Conservation (phyloP, 257 asterid genomes). For the Gentiana straminea region DNA sequence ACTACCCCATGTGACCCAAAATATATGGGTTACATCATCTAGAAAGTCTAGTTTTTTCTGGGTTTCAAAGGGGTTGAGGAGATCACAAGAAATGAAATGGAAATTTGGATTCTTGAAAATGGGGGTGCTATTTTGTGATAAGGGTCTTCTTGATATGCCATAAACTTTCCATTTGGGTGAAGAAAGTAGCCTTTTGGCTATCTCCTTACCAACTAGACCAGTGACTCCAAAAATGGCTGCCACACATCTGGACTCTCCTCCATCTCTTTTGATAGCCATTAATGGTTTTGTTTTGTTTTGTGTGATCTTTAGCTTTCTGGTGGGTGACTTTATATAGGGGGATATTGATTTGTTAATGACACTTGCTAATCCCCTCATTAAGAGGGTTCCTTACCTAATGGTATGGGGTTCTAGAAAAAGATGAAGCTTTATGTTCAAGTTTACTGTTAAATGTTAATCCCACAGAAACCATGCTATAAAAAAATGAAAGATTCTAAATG, state of each 20-base stretch:
- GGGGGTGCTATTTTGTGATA: slow-evolving; percentile 1
- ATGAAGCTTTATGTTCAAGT: too few species aligned
- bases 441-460: too few species aligned
- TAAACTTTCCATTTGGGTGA: slow-evolving; percentile 62
- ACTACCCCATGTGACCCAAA: slow-evolving; percentile 89
- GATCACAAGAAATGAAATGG: slow-evolving; percentile 55
- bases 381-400: too few species aligned
- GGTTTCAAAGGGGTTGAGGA: slow-evolving; percentile 40
- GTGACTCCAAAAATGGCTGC: slow-evolving; percentile 79
- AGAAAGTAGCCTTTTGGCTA: slow-evolving; percentile 45
- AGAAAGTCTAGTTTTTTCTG: slow-evolving; percentile 29
- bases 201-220: slow-evolving; percentile 78
- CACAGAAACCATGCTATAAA: too few species aligned
- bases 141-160: slow-evolving; percentile 50
- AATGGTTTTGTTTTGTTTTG: too few species aligned
- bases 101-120: slow-evolving; percentile 14
- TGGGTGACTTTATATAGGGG: too few species aligned
- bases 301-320: not conserved
- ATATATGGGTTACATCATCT: slow-evolving; percentile 45
- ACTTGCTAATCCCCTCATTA: too few species aligned
- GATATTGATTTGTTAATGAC: too few species aligned
- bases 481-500: too few species aligned
- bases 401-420: too few species aligned
- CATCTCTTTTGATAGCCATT: not conserved
- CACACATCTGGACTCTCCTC: slow-evolving; percentile 12